phyloP scores from a whole-genome alignment of 192 early-diverging fungal genomes.

The Funneliformis geosporum region DNA sequence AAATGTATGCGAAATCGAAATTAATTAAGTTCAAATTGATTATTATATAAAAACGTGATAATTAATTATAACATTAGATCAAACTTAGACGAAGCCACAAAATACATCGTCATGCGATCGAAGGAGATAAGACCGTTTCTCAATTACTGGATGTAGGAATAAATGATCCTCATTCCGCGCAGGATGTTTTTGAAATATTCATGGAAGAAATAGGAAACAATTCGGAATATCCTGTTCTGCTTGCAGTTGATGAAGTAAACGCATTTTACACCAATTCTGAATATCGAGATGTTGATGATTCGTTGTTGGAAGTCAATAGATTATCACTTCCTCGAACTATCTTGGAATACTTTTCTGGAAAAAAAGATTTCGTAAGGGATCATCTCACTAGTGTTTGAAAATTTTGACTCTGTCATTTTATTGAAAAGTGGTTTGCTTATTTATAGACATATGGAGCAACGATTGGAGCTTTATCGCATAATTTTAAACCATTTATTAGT shows the following conservation, averaged over 20 bases:
- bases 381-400: neutral
- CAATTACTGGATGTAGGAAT: constrained; percentile 46
- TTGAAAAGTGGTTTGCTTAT: neutral
- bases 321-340: constrained; percentile 48
- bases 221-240: constrained; percentile 44
- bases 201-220: constrained; percentile 47
- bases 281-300: constrained; percentile 43
- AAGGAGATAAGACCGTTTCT: constrained; percentile 36
- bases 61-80: constrained; percentile 7
- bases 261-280: constrained; percentile 50
- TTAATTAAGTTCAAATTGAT: neutral
- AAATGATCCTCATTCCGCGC: constrained; percentile 44
- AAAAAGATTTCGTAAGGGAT: constrained; percentile 40
- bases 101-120: constrained; percentile 43
- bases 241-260: constrained; percentile 58
- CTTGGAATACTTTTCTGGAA: constrained; percentile 51
- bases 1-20: constrained; percentile 29
- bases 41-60: neutral
- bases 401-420: neutral
- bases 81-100: constrained; percentile 12
- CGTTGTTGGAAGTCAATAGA: constrained; percentile 43
- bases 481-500: constrained; percentile 38
- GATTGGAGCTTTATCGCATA: constrained; percentile 43
- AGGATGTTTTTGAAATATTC: constrained; percentile 49
- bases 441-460: constrained; percentile 43